These are phyloP conservation scores for Trypanosoma vivax DNA, from an alignment of 208 protist genomes.

Conservation along the genomic window DNA sequence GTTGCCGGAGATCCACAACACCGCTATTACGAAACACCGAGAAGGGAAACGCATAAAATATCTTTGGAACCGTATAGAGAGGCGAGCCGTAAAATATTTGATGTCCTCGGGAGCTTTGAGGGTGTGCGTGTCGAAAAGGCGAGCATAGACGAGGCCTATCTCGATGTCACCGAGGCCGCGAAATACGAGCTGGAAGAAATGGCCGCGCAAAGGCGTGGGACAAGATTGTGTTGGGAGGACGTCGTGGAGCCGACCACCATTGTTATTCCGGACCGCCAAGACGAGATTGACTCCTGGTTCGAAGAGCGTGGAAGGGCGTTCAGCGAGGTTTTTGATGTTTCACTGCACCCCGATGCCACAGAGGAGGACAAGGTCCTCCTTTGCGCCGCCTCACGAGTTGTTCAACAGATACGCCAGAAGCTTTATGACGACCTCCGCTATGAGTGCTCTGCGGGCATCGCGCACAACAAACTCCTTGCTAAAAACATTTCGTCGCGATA, in stretches of 20 bases:
- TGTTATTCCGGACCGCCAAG: constrained; percentile 43
- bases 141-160: constrained; percentile 82
- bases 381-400: constrained; percentile 56
- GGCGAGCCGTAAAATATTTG: constrained; percentile 67
- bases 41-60: constrained; percentile 62
- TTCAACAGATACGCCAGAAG: constrained; percentile 41
- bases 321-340: constrained; percentile 39
- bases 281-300: constrained; percentile 48
- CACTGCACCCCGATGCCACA: constrained; percentile 37
- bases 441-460: constrained; percentile 82
- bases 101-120: constrained; percentile 42
- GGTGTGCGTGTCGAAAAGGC: constrained; percentile 62
- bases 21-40: constrained; percentile 49
- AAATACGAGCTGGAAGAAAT: constrained; percentile 28
- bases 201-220: constrained; percentile 6
- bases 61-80: constrained; percentile 79
- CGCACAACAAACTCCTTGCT: constrained; percentile 75
- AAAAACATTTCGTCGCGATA: constrained; percentile 74
- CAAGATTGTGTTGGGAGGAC: constrained; percentile 28
- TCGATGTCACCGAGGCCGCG: constrained; percentile 79
- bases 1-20: constrained; percentile 38
- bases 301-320: constrained; percentile 32
- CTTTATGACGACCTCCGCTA: constrained; percentile 68
- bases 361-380: constrained; percentile 43
- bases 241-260: constrained; percentile 45